Percentiles rank a stretch among this genome's conserved stretches.
Conservation (phyloP, 2,329 filamentous ascomycete genomes). For the Gaeumannomyces tritici region DNA sequence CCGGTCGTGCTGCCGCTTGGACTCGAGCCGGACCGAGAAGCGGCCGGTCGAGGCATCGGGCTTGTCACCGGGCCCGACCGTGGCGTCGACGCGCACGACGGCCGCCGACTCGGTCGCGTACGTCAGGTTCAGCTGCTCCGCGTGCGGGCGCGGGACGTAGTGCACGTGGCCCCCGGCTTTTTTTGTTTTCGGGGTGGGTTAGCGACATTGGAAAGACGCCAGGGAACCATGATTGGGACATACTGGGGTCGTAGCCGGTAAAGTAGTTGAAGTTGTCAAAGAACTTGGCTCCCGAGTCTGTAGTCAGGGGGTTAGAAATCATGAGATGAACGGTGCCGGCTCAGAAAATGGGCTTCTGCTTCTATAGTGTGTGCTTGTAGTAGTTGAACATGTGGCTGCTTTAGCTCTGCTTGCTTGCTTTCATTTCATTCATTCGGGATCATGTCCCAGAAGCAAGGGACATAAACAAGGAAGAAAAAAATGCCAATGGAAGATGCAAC, state of each 20-base stretch:
- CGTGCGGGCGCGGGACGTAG: conserved; percentile 36
- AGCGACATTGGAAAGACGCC: too few species aligned
- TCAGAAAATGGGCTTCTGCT: neutral
- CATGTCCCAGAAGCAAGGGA: neutral
- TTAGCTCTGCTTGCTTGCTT: neutral
- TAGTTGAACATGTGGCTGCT: neutral
- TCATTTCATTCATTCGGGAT: neutral
- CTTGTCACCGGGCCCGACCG: conserved; percentile 32
- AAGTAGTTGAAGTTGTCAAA: conserved; percentile 48
- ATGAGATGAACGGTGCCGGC: neutral
- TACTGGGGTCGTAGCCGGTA: conserved; percentile 37
- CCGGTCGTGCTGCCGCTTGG: conserved; percentile 47
- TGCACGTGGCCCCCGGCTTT: conserved; percentile 39
- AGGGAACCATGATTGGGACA: conserved; percentile 5
- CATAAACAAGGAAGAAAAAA: neutral
- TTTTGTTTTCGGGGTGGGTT: too few species aligned
- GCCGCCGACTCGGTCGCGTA: conserved; percentile 44
- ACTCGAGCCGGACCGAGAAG: conserved; percentile 53
- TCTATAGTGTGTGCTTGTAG: too few species aligned
- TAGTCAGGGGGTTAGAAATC: neutral
- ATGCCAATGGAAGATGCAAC: neutral
- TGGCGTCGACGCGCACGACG: conserved; percentile 51
- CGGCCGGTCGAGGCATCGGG: conserved; percentile 49
- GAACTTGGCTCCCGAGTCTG: conserved; percentile 39
- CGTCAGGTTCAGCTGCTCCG: conserved; percentile 46